Percentiles rank a stretch among this genome's conserved stretches.
phyloP scores from a whole-genome alignment of 1,139 yeast genomes.

The Candida sp. region DNA sequence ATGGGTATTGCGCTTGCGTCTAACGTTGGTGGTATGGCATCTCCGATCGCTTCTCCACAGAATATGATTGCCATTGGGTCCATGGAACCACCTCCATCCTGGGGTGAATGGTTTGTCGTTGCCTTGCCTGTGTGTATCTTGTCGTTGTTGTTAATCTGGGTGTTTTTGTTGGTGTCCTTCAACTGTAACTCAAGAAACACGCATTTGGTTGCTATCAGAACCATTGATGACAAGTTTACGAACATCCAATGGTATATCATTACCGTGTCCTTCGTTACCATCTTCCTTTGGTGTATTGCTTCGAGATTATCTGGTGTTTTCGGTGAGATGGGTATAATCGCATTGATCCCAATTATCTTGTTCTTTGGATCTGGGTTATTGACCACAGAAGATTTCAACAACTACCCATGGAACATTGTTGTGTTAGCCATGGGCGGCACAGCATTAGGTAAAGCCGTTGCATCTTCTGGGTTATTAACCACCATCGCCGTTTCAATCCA shows the following conservation, averaged over 20 bases:
- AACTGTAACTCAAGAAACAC: slow-evolving; percentile 47
- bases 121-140: slow-evolving; percentile 67
- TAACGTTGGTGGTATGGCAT: slow-evolving; percentile 78
- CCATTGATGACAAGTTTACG: slow-evolving; percentile 63
- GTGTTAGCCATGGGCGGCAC: slow-evolving; percentile 82
- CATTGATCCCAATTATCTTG: slow-evolving; percentile 65
- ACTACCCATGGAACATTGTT: slow-evolving; percentile 80
- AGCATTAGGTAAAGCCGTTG: slow-evolving; percentile 75
- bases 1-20: slow-evolving; percentile 77
- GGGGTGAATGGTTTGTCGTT: slow-evolving; percentile 81
- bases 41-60: slow-evolving; percentile 84
- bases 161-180: slow-evolving; percentile 59
- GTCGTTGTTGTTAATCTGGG: slow-evolving; percentile 60
- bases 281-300: slow-evolving; percentile 73
- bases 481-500: slow-evolving; percentile 67
- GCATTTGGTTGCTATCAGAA: slow-evolving; percentile 53
- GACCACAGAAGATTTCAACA: slow-evolving; percentile 67
- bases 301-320: slow-evolving; percentile 56
- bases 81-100: slow-evolving; percentile 67
- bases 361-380: slow-evolving; percentile 75
- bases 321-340: slow-evolving; percentile 76
- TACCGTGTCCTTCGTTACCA: slow-evolving; percentile 56
- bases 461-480: slow-evolving; percentile 68
- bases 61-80: slow-evolving; percentile 76
- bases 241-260: slow-evolving; percentile 68